Base-by-base conservation (phyloP, 495 filamentous ascomycete genomes). In the Neurospora sp. region DNA sequence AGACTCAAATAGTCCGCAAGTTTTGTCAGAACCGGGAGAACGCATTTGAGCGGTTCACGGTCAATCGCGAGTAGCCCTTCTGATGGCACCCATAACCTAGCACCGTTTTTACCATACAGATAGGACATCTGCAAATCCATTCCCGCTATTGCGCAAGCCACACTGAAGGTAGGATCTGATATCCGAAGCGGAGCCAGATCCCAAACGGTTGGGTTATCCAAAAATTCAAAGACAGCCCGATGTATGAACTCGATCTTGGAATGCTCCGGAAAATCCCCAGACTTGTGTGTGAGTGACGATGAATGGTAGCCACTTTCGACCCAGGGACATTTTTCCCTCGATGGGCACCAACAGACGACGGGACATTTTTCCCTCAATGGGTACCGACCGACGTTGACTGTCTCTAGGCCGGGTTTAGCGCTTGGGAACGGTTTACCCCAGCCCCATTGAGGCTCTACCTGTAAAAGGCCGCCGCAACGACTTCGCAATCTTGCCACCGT, bases 71-170 rank as follows among this genome's bases (percentile, higher is more conserved):
- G 20, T 59, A 59, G 5, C 5, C 2, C 1, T 1, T 1, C 3
- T 14, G 1, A 0, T 14, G 1, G 3, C 3, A 11, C 0, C 3
- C 22, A 27, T 4, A 22, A 22, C n/a, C n/a, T n/a, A n/a, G n/a
- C n/a, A n/a, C n/a, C n/a, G n/a, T n/a, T n/a, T n/a, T n/a, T n/a
- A n/a, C n/a, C n/a, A 16, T 31, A 8, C 6, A 59, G 1, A 31
- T 59, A 59, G 3, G 1, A 7, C 22, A 59, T 2, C 22, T 59
- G 48, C 5, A 59, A 3, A 0, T 1, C 12, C 48, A 59, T 59
- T 2, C 48, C 22, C 48, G 1, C 5, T 8, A 59, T 2, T 16
- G 22, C 48, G 22, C 20, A 59, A 31, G 11, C 48, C 22, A 0
- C 20, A 59, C 1, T 31, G 1, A 59, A 59, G 48, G 20, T 16